Percentiles rank a stretch among this genome's conserved stretches.
phyloP scores from a whole-genome alignment of 331 rosid species.

The Malus hybrid region DNA sequence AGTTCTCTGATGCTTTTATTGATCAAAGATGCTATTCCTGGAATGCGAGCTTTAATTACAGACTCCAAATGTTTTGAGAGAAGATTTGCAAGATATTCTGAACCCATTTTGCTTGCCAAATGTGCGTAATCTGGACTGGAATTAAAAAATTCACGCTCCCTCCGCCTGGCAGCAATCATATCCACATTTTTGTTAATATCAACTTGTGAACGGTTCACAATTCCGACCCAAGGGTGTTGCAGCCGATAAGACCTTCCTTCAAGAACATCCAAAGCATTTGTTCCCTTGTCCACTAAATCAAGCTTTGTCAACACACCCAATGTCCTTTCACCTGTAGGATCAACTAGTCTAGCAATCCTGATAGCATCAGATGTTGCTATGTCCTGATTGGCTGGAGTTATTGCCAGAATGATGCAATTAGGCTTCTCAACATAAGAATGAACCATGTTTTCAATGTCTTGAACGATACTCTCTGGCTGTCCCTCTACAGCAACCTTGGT shows the following conservation, averaged over 20 bases:
- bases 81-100: slow-evolving; percentile 59
- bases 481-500: slow-evolving; percentile 93
- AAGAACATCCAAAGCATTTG: slow-evolving; percentile 72
- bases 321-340: slow-evolving; percentile 78
- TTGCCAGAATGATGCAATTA: slow-evolving; percentile 72
- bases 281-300: slow-evolving; percentile 88
- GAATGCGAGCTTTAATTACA: slow-evolving; percentile 47
- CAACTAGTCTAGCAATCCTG: slow-evolving; percentile 70
- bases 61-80: slow-evolving; percentile 60
- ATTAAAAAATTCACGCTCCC: slow-evolving; percentile 50
- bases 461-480: slow-evolving; percentile 75
- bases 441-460: slow-evolving; percentile 58
- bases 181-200: slow-evolving; percentile 52
- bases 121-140: slow-evolving; percentile 43
- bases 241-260: slow-evolving; percentile 55
- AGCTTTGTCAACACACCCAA: slow-evolving; percentile 84
- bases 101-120: slow-evolving; percentile 53
- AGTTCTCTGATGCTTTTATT: slow-evolving; percentile 45
- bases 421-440: slow-evolving; percentile 77
- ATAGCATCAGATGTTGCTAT: slow-evolving; percentile 84
- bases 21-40: slow-evolving; percentile 39
- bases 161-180: slow-evolving; percentile 47
- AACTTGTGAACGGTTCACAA: slow-evolving; percentile 61
- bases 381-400: slow-evolving; percentile 85
- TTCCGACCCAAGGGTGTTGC: slow-evolving; percentile 68